Evolutionary conservation across 805 yeast genomes (phyloP), one percentile per base, ranked within the genome.

Genomic region (Jamesozyma hellenica): DNA sequence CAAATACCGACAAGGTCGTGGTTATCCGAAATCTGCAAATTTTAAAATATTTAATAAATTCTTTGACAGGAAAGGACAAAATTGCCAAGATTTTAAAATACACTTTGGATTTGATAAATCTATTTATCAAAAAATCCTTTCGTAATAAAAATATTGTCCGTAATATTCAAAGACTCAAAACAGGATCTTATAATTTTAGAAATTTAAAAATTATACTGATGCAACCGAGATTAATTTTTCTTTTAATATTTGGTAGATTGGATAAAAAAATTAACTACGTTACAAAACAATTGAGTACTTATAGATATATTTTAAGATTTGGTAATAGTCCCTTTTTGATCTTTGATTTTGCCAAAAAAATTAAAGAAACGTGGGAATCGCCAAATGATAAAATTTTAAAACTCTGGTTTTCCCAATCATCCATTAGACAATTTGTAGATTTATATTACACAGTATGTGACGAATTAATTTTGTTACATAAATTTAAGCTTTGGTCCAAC

Each of bases 261-360:
- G 50, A 52, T 36, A 35, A 49, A 15, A 52, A 49, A 16, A 23
- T 36, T 15, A 15, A n/a, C 16, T 34, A 26, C 19, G 19, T 38
- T 4, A 25, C 16, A 7, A 11, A 14, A 12, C 39, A 38, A 23
- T 23, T 42, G 16, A 32, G 40, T 17, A 45, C 42, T 11, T 36
- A 62, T 70, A 71, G 92, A 57, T 85, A 79, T 51, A 69, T 78
- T 41, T 59, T 81, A 46, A 67, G 90, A 49, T 79, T 79, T 44
- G 90, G 88, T 31, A 76, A 77, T 36, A 69, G 82, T 11, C 86
- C 86, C 1, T 76, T 78, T 56, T 65, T 81, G 46, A 34, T 76
- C 2, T 53, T 69, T 27, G 57, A 64, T 25, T 45, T 41, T 75
- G 15, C 36, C 54, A 19, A 46, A 47, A 30, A 68, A 67, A 44